Base-by-base conservation (phyloP, 495 filamentous ascomycete genomes). In the Aspergillus conjunctus region DNA sequence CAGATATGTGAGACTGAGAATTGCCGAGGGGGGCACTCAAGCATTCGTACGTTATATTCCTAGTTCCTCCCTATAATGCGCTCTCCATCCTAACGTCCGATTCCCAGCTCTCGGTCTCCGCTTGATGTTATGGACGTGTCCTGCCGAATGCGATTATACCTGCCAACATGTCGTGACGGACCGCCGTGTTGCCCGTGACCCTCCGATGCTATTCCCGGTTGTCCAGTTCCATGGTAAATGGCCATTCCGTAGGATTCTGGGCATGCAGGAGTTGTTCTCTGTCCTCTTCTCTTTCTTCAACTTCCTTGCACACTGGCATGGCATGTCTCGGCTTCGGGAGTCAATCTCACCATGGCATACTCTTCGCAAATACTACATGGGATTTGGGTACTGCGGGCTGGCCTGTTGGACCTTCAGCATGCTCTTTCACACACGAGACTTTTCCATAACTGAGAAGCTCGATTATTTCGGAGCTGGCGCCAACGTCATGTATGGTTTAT, bases 191-290 rank as follows among this genome's bases (percentile, higher is more conserved):
- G 78, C 83, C 39, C 81, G 84, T 66, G 81, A 86, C 49, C 84
- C 84, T 32, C 85, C 86, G 14, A 82, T 84, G 74, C 72, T 83
- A 43, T 78, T 83, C 31, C 84, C 90, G 4, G 71, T 96, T 30
- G 86, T 93, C 41, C 94, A 98, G 78, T 98, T 90, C 80, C 93
- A 98, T 79, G 94, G 95, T n/a, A 98, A 98, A 84, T 98, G 94
- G 94, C 94, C 94, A 31, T 98, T 98, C 80, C 79, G 84, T 63
- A 87, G 94, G 60, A 80, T 97, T 60, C 73, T 96, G 17, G 94
- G 94, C 66, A 87, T 97, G 77, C 94, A 98, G 77, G 94, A 98
- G 78, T 91, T 93, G 61, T 91, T 90, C 74, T 90, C 86, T 33
- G 94, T 98, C 56, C 78, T 98, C 61, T 98, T 98, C 83, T 94